phyloP scores from a whole-genome alignment of 2,329 filamentous ascomycete genomes.

The Venturia pyrina region DNA sequence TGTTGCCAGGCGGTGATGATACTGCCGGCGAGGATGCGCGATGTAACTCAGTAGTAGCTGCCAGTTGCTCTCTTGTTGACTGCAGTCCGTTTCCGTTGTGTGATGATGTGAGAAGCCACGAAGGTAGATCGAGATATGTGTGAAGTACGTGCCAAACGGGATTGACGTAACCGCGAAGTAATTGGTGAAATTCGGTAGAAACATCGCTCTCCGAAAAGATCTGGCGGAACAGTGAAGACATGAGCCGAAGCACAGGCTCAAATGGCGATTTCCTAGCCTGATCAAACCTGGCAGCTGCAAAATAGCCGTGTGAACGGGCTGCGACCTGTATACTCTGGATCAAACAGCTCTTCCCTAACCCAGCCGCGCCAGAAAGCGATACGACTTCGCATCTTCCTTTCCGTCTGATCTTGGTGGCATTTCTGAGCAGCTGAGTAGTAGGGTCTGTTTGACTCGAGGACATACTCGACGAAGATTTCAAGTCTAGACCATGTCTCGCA shows the following conservation, averaged over 20 bases:
- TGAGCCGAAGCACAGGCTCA: conserved; percentile 49
- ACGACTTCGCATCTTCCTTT: conserved; percentile 51
- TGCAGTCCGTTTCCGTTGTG: conserved; percentile 10
- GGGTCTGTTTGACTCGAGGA: neutral
- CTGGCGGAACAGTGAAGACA: conserved; percentile 52
- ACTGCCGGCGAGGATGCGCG: conserved; percentile 26
- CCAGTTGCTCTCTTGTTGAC: neutral
- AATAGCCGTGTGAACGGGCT: conserved; percentile 50
- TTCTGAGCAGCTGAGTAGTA: conserved; percentile 23
- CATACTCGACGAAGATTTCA: neutral
- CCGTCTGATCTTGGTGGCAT: conserved; percentile 38
- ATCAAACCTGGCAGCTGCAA: conserved; percentile 51
- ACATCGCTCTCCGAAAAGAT: conserved; percentile 57
- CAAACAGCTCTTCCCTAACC: conserved; percentile 51
- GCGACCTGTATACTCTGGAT: conserved; percentile 47
- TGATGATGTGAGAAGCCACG: conserved; percentile 46
- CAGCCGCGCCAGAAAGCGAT: conserved; percentile 45
- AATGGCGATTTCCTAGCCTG: conserved; percentile 49
- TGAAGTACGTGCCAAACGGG: conserved; percentile 50
- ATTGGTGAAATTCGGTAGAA: conserved; percentile 50
- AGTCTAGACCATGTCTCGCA: neutral
- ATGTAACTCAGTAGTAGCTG: conserved; percentile 6
- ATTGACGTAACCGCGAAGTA: conserved; percentile 43
- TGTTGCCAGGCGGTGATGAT: conserved; percentile 17
- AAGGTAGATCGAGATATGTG: conserved; percentile 50